Evolutionary conservation across 2,329 filamentous ascomycete species (phyloP).

Genomic region (Ceratocystiopsis brevicomis): DNA sequence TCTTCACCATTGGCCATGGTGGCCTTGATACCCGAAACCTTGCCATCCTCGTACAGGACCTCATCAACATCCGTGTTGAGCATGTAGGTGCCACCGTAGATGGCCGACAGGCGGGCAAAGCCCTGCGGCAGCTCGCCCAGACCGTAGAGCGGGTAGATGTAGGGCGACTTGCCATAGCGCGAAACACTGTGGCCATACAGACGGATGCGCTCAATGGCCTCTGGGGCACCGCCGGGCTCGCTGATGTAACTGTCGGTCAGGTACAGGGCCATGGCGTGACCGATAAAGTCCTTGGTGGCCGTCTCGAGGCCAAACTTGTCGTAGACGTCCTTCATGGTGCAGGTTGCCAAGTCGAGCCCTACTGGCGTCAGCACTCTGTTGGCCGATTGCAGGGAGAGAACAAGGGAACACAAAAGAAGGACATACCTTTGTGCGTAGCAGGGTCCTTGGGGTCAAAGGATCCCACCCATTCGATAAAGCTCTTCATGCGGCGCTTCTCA

Average conservation of each 20-base stretch:
- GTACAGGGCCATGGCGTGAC: slow-evolving; percentile 95
- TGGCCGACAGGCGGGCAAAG: slow-evolving; percentile 90
- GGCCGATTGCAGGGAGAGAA: background rate
- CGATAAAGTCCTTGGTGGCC: slow-evolving; percentile 83
- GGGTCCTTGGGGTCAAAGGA: slow-evolving; percentile 68
- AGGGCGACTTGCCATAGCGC: slow-evolving; percentile 93
- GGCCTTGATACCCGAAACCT: slow-evolving; percentile 89
- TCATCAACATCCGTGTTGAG: slow-evolving; percentile 91
- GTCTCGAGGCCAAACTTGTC: slow-evolving; percentile 92
- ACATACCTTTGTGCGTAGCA: slow-evolving; percentile 69
- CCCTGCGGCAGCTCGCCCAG: slow-evolving; percentile 93
- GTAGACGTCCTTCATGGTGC: slow-evolving; percentile 96
- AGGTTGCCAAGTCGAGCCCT: slow-evolving; percentile 63
- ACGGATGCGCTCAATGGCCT: slow-evolving; percentile 78
- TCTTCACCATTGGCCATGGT: slow-evolving; percentile 75
- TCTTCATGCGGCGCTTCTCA: slow-evolving; percentile 93
- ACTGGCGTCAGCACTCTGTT: background rate
- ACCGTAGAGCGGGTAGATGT: slow-evolving; percentile 97
- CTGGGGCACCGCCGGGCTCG: slow-evolving; percentile 51
- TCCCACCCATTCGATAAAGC: slow-evolving; percentile 90
- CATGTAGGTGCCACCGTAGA: slow-evolving; percentile 99
- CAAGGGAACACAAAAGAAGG: slow-evolving; percentile 1
- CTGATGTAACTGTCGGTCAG: slow-evolving; percentile 75
- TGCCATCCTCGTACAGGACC: slow-evolving; percentile 63
- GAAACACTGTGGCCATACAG: slow-evolving; percentile 97